Conservation (phyloP, 2,329 filamentous ascomycete species). For the Cladosporium sphaerospermum region DNA sequence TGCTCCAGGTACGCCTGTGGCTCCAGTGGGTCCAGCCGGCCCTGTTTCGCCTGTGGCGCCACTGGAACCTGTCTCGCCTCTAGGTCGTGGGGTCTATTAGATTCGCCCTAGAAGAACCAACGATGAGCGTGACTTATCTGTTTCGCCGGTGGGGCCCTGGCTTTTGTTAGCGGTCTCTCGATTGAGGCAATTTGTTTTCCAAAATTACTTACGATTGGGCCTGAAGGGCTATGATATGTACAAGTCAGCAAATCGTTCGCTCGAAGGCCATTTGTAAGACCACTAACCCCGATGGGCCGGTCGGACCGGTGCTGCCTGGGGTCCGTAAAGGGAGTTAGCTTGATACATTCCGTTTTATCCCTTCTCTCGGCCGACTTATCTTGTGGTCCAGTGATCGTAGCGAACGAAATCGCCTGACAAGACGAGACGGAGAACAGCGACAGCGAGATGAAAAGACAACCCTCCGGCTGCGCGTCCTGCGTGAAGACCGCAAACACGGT, state of each 20-base stretch:
- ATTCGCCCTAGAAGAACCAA: neutral
- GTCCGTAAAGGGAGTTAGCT: neutral
- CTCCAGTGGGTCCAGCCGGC: neutral
- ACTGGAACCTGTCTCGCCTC: constrained; percentile 4
- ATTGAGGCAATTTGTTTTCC: too few species aligned
- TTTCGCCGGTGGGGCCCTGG: too few species aligned
- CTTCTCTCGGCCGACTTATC: neutral
- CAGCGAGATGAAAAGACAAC: constrained; percentile 23
- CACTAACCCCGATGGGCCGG: neutral
- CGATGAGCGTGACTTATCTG: too few species aligned
- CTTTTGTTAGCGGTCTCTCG: too few species aligned
- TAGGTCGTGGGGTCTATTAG: neutral
- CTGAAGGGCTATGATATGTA: neutral
- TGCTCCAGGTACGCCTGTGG: neutral
- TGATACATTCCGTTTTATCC: neutral
- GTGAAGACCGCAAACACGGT: constrained; percentile 26
- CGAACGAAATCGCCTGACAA: constrained; percentile 19
- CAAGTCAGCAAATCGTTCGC: too few species aligned
- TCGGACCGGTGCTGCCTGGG: neutral
- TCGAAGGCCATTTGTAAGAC: too few species aligned
- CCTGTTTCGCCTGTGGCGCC: constrained; percentile 9
- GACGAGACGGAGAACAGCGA: constrained; percentile 22
- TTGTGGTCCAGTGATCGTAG: constrained; percentile 2
- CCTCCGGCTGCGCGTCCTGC: constrained; percentile 19
- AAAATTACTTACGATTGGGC: neutral